Base-by-base conservation (phyloP, 2,329 filamentous ascomycete species). In the Chrysosporium queenslandicum region DNA sequence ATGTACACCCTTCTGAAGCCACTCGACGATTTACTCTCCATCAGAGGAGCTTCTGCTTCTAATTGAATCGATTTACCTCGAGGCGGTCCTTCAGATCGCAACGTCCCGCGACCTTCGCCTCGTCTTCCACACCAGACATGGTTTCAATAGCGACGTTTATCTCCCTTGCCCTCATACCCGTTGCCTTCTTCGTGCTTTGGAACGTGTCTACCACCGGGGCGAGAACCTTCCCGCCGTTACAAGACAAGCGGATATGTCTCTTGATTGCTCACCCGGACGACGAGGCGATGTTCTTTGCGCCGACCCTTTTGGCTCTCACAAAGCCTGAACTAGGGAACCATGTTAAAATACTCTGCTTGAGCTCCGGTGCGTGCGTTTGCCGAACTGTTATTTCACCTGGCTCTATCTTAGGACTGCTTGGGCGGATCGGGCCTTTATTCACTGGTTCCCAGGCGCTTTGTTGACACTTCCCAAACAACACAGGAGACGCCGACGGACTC, bases 281-380 rank as follows among this genome's bases (percentile, higher is more conserved):
- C 64, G 92, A 98, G 74, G 92, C 91, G 68, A 98, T 98, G 92
- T 98, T 98, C 77, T 98, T 98, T 71, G 82, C 89, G 57, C 92
- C 92, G 0, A 86, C 88, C 0, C 76, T 97, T 12, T 77, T 94
- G 61, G 82, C 86, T n/a, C 78, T 98, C 53, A 91, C 89, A 16
- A 76, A 79, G 12, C 87, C 88, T 3, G 80, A 83, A 54, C 76
- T 85, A 18, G 86, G 87, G 3, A 97, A 98, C 70, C 88, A 94
- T 65, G 78, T 98, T 64, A 92, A 94, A 71, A 94, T 98, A 57
- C 72, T 97, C 52, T 98, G 92, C 71, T 73, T 98, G 58, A 94
- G 87, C 70, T 91, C 83, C 59, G 90, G 87, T 83, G 71, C 41
- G 68, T 52, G 9, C 25, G 12, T 30, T 32, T 11, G 9, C 7